These are phyloP conservation scores for Pichia inconspicua DNA, from an alignment of 1,139 yeast species.

Conservation along the genomic window DNA sequence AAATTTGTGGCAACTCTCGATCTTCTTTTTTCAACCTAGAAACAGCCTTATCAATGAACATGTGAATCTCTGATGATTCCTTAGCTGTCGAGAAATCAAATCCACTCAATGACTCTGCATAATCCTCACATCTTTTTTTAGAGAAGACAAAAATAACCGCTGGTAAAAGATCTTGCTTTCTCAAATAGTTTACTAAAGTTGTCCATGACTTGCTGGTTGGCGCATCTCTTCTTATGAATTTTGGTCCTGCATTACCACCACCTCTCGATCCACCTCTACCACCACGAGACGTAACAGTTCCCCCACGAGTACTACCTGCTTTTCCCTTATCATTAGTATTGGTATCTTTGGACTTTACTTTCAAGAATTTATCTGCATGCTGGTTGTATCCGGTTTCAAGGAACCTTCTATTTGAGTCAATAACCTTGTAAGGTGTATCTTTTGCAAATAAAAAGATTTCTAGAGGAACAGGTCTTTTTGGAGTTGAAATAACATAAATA, in stretches of 20 bases:
- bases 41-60: slow-evolving; percentile 87
- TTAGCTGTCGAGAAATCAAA: slow-evolving; percentile 73
- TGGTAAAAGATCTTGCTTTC: slow-evolving; percentile 64
- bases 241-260: slow-evolving; percentile 30
- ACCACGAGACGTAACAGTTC: slow-evolving; percentile 5
- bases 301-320: slow-evolving; percentile 20
- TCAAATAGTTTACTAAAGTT: slow-evolving; percentile 64
- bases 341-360: slow-evolving; percentile 27
- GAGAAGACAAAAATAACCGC: slow-evolving; percentile 92
- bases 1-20: slow-evolving; percentile 84
- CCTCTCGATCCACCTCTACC: slow-evolving; percentile 29
- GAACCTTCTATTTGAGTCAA: slow-evolving; percentile 67
- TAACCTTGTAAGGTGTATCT: slow-evolving; percentile 57
- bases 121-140: slow-evolving; percentile 86
- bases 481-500: slow-evolving; percentile 90
- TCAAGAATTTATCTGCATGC: slow-evolving; percentile 44
- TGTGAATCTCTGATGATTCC: slow-evolving; percentile 85
- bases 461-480: slow-evolving; percentile 91
- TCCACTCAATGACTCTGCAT: slow-evolving; percentile 69
- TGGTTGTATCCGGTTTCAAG: slow-evolving; percentile 54
- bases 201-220: slow-evolving; percentile 79
- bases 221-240: slow-evolving; percentile 47
- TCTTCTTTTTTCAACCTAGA: slow-evolving; percentile 86
- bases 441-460: slow-evolving; percentile 83
- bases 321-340: slow-evolving; percentile 18